Base-by-base conservation (phyloP, 2,329 filamentous ascomycete species). In the Arthrobotrys sinensis region DNA sequence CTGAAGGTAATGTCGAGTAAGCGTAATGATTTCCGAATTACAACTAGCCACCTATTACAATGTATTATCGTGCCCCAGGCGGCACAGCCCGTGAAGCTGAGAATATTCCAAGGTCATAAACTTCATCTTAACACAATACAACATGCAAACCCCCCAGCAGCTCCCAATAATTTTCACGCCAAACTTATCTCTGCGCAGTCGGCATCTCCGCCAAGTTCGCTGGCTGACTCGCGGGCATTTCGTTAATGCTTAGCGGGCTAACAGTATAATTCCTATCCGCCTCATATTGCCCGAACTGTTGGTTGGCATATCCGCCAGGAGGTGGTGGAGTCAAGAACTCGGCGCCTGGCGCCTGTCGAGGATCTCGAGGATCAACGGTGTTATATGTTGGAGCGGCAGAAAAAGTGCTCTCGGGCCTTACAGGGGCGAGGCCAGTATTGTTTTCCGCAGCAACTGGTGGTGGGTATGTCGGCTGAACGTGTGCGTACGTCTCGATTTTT, bases 261-360 rank as follows among this genome's bases (percentile, higher is more conserved):
- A 77, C 73, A 0, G 73, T 77, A 46, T 77, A 77, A 21, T 70
- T 65, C 57, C 73, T 64, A 67, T 77, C 73, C 21, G 32, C 50
- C 4, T 68, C 48, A 16, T 57, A 32, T 4, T n/a, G 50, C 6
- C 70, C 70, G 28, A 77, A 77, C 34, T 70, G 66, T 14, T 66
- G 73, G 73, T 77, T 77, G 7, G 64, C 50, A n/a, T 77, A 77
- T 19, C 32, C 16, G 38, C 72, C 72, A 36, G 73, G 73, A 28
- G 73, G 73, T 34, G 73, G 73, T 11, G 73, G 65, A 4, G 66
- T 77, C 28, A 77, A 53, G 43, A 71, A 66, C 14, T 70, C 53
- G 6, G 63, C 50, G 7, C 57, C 65, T 6, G 60, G 48, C 45
- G 53, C 43, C 45, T 24, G 19, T 5, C 73, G 57, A 10, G 73